Conservation (phyloP, 352 stramenopile genomes). For the Globisporangium polare region DNA sequence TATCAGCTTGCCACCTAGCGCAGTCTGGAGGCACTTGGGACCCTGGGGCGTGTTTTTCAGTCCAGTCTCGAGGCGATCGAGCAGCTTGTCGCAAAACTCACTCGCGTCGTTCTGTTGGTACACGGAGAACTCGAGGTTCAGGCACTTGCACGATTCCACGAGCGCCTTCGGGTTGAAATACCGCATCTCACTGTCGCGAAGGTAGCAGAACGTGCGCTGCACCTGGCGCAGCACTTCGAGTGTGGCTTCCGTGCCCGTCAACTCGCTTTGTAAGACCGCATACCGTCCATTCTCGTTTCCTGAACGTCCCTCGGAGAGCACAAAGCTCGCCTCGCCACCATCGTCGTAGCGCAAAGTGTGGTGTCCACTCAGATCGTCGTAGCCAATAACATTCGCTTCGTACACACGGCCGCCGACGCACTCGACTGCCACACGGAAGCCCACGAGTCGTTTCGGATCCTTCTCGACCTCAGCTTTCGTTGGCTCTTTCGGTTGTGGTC, state of each 20-base stretch:
- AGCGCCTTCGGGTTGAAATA: slow-evolving; percentile 88
- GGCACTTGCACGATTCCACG: slow-evolving; percentile 85
- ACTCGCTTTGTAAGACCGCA: slow-evolving; percentile 73
- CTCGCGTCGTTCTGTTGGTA: slow-evolving; percentile 99
- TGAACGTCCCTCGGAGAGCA: slow-evolving; percentile 90
- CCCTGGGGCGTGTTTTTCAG: slow-evolving; percentile 90
- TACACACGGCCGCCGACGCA: slow-evolving; percentile 93
- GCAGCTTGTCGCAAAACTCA: slow-evolving; percentile 98
- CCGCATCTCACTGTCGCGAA: slow-evolving; percentile 81
- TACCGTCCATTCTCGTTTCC: slow-evolving; percentile 96
- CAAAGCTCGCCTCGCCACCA: slow-evolving; percentile 80
- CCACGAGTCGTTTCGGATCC: slow-evolving; percentile 57
- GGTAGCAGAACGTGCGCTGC: slow-evolving; percentile 88
- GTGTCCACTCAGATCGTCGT: slow-evolving; percentile 68
- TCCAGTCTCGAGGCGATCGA: slow-evolving; percentile 96
- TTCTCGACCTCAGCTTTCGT: slow-evolving; percentile 91
- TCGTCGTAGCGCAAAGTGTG: slow-evolving; percentile 89
- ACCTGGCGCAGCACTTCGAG: slow-evolving; percentile 88
- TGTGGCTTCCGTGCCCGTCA: slow-evolving; percentile 75
- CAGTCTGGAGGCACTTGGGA: slow-evolving; percentile 66
- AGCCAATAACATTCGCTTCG: slow-evolving; percentile 90
- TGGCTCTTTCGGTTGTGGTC: slow-evolving; percentile 53
- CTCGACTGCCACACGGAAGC: slow-evolving; percentile 89
- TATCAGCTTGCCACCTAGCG: slow-evolving; percentile 79
- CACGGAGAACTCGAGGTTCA: slow-evolving; percentile 92